Evolutionary conservation across 495 filamentous ascomycete genomes (phyloP).

Genomic region (Evernia prunastri): DNA sequence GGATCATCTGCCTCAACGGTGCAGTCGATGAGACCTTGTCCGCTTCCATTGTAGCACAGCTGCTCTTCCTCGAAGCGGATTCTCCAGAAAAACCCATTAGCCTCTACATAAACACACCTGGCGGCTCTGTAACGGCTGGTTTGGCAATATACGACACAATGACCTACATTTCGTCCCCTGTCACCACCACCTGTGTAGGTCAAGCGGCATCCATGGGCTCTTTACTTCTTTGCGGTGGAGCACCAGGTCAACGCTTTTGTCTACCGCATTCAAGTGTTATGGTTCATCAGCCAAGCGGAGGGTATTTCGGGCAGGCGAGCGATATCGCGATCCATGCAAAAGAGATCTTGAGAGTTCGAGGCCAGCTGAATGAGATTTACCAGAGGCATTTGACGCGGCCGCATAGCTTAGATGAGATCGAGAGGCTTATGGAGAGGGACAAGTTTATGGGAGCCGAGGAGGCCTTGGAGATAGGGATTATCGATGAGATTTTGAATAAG

Average conservation of each 20-base stretch:
- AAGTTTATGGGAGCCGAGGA: constrained; percentile 87
- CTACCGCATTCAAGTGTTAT: constrained; percentile 90
- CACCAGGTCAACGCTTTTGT: constrained; percentile 77
- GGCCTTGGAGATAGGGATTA: constrained; percentile 79
- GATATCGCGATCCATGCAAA: constrained; percentile 97
- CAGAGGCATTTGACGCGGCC: constrained; percentile 75
- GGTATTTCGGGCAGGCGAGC: constrained; percentile 79
- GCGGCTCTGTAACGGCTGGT: constrained; percentile 89
- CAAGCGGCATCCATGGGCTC: constrained; percentile 95
- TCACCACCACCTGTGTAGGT: constrained; percentile 90
- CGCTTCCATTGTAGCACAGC: constrained; percentile 86
- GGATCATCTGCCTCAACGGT: constrained; percentile 92
- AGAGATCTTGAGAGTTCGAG: constrained; percentile 83
- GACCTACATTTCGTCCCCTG: constrained; percentile 88
- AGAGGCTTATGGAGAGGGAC: constrained; percentile 93
- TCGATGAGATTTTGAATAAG: constrained; percentile 77
- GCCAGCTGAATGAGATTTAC: constrained; percentile 86
- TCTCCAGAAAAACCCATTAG: constrained; percentile 89
- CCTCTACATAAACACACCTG: constrained; percentile 96
- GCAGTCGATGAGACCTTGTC: constrained; percentile 82
- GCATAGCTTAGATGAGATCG: constrained; percentile 69
- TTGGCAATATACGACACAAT: constrained; percentile 99
- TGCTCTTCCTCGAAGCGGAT: constrained; percentile 97
- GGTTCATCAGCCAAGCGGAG: constrained; percentile 92
- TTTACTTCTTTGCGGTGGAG: constrained; percentile 77